Conservation (phyloP, 139 green algal genomes). For the Tetradesmus lagerheimii region DNA sequence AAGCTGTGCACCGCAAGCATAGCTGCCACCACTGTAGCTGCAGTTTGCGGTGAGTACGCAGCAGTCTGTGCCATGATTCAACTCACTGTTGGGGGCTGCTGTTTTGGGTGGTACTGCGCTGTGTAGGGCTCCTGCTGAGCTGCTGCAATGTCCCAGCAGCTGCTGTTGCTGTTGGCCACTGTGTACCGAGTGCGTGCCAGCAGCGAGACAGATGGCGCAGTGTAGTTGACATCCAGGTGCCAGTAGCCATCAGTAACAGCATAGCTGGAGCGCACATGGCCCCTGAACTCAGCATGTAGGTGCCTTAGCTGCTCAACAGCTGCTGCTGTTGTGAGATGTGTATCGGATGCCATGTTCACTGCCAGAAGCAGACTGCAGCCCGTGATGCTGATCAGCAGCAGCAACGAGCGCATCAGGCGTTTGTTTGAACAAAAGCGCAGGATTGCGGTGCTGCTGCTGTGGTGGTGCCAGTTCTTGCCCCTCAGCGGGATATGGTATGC, state of each 20-base stretch:
- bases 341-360: not conserved
- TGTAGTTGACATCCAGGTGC: conserved; percentile 34
- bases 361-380: not conserved
- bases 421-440: not conserved
- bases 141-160: conserved; percentile 36
- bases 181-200: not conserved
- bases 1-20: not conserved
- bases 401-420: not conserved
- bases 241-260: conserved; percentile 22
- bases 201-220: not conserved
- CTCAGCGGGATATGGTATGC: not conserved
- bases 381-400: not conserved
- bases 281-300: not conserved
- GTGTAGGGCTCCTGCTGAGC: conserved; percentile 19
- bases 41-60: not conserved
- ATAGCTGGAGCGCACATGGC: conserved; percentile 24
- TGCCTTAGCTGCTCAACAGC: not conserved
- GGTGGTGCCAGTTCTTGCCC: not conserved
- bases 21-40: not conserved
- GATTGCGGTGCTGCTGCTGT: not conserved
- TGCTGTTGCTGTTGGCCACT: not conserved
- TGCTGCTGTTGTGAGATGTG: not conserved
- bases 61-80: not conserved
- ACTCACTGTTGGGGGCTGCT: not conserved
- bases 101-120: not conserved